These are phyloP conservation scores for Aureobasidium namibiae DNA, from an alignment of 2,329 filamentous ascomycete species.

Conservation along the genomic window DNA sequence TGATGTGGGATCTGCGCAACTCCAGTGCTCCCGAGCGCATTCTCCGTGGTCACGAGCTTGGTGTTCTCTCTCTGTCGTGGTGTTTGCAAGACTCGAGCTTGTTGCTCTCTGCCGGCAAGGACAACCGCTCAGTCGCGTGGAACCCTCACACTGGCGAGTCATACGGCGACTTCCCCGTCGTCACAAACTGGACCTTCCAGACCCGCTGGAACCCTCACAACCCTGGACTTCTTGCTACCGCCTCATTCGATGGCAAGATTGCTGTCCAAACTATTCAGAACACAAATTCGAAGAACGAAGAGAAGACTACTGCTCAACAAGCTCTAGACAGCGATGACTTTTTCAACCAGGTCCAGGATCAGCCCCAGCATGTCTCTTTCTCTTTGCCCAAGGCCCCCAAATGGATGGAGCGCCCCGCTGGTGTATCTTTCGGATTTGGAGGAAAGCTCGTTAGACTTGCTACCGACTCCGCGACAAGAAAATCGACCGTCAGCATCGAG, in stretches of 20 bases:
- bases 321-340: conserved; percentile 88
- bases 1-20: conserved; percentile 92
- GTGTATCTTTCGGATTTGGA: conserved; percentile 89
- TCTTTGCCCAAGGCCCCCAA: conserved; percentile 76
- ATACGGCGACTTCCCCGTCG: conserved; percentile 88
- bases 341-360: conserved; percentile 85
- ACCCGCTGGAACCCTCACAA: conserved; percentile 92
- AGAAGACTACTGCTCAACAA: conserved; percentile 55
- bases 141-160: conserved; percentile 85
- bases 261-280: conserved; percentile 89
- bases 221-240: conserved; percentile 84
- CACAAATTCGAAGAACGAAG: conserved; percentile 65
- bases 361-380: conserved; percentile 85
- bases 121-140: conserved; percentile 93
- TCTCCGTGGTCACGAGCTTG: conserved; percentile 86
- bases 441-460: conserved; percentile 79
- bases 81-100: conserved; percentile 84
- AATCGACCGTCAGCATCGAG: conserved; percentile 74
- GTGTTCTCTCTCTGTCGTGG: conserved; percentile 90
- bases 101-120: conserved; percentile 87
- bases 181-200: conserved; percentile 99
- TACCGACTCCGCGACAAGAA: conserved; percentile 52
- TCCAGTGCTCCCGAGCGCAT: conserved; percentile 88
- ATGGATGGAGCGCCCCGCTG: conserved; percentile 79
- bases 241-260: conserved; percentile 96